phyloP scores from a whole-genome alignment of 495 filamentous ascomycete species.

The Chaetomium cochliodes region DNA sequence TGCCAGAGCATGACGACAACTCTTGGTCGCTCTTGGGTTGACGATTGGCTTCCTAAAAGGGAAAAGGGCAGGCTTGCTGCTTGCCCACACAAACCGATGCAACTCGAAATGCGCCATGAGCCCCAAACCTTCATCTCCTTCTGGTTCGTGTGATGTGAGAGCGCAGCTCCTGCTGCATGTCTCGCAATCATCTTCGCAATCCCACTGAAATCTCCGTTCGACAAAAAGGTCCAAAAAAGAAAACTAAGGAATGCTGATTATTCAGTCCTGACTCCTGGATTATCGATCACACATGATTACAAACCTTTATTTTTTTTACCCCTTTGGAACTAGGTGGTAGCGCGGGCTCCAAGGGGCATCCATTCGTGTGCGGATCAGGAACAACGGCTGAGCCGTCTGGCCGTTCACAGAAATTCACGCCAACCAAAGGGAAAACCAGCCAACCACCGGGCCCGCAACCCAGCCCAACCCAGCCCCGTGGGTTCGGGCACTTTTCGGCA shows the following conservation, averaged over 20 bases:
- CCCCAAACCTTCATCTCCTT: too few species aligned
- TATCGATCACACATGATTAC: slow-evolving; percentile 11
- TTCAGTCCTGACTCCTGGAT: not conserved
- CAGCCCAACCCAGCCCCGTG: slow-evolving; percentile 3
- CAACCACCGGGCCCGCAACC: not conserved
- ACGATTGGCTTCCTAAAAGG: not conserved
- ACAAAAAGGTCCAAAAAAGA: not conserved
- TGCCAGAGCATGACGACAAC: slow-evolving; percentile 17
- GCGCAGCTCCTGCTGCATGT: not conserved
- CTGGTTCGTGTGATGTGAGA: too few species aligned
- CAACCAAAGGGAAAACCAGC: not conserved
- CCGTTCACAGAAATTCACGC: not conserved
- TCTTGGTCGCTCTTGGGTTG: too few species aligned
- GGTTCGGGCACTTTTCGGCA: slow-evolving; percentile 21
- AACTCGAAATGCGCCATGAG: not conserved
- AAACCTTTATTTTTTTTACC: slow-evolving; percentile 6
- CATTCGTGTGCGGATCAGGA: not conserved
- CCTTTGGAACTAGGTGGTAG: not conserved
- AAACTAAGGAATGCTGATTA: not conserved
- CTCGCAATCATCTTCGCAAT: not conserved
- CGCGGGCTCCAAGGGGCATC: not conserved
- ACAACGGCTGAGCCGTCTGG: not conserved
- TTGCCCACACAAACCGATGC: not conserved
- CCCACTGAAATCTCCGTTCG: not conserved
- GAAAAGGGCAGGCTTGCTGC: not conserved